Percentiles rank a stretch among this genome's conserved stretches.
Evolutionary conservation across 2,329 filamentous ascomycete species (phyloP).

Genomic region (Dactylellina haptotyla): DNA sequence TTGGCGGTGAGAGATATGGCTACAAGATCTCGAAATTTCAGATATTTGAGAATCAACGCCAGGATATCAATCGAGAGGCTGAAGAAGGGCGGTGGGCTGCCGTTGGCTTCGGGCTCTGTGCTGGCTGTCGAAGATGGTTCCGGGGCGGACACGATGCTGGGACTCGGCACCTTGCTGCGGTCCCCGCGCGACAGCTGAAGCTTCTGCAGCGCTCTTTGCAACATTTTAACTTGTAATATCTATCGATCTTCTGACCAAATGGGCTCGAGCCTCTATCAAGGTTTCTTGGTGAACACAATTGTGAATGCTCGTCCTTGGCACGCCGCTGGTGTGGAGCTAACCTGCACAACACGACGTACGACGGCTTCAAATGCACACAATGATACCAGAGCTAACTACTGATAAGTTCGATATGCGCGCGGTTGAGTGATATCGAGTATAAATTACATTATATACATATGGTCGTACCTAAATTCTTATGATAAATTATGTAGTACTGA

Average conservation of each 20-base stretch:
- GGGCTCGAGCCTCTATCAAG: too few relatives aligned
- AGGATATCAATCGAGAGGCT: constrained; percentile 35
- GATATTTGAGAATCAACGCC: constrained; percentile 30
- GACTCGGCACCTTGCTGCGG: constrained; percentile 14
- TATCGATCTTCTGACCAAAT: not conserved
- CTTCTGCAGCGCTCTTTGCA: constrained; percentile 28
- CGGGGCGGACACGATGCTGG: constrained; percentile 15
- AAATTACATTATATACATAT: too few relatives aligned
- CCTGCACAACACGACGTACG: too few relatives aligned
- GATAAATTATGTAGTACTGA: too few relatives aligned
- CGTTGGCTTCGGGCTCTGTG: not conserved
- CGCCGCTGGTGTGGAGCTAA: too few relatives aligned
- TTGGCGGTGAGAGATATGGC: constrained; percentile 34
- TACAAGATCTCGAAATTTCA: constrained; percentile 35
- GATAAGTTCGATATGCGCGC: too few relatives aligned
- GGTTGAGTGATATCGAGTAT: too few relatives aligned
- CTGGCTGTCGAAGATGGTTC: not conserved
- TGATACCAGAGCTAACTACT: too few relatives aligned
- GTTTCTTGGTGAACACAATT: too few relatives aligned
- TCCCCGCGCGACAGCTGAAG: constrained; percentile 33
- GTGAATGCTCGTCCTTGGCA: too few relatives aligned
- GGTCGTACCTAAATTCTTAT: too few relatives aligned
- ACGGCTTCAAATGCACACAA: too few relatives aligned
- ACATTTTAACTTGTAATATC: not conserved
- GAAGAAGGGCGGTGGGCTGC: constrained; percentile 25